Base-by-base conservation (phyloP, 75 land plant species). In the Sequoia sempervirens region DNA sequence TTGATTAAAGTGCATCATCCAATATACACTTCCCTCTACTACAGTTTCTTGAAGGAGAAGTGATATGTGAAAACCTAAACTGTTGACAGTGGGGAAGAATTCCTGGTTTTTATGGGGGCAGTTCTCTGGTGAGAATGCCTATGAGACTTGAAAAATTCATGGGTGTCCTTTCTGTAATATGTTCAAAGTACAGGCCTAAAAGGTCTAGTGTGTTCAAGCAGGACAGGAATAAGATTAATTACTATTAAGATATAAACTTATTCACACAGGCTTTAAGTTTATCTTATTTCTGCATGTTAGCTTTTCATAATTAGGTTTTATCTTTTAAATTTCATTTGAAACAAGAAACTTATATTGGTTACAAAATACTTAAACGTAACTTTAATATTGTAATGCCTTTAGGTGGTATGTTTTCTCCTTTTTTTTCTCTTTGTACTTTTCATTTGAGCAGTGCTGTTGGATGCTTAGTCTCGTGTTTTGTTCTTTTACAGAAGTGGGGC, bases 401-500 rank as follows among this genome's bases (percentile, higher is more conserved):
- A 20, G 66, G n/a, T 61, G 66, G n/a, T 61, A 26, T 61, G 66
- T 61, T 61, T 4, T 61, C 73, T 70, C 10, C 73, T 32, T 0
- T 9, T 70, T 68, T 70, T 70, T 70, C 14, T 32, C 32, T 70
- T 70, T 70, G 73, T 30, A 70, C 4, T 32, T 70, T 32, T 70
- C 14, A 10, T 70, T 70, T 70, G 37, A 70, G 73, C 72, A 70
- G 32, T 32, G 15, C 14, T 70, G 36, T 23, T 58, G 4, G 15
- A 70, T 68, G 32, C 73, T 32, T 30, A 70, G 32, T 28, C 13
- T 12, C 12, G 3, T 32, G 73, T 2, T 32, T 70, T 30, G 37
- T 70, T 30, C 73, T 70, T 70, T 70, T 6, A 70, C 36, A 70
- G 73, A 32, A 70, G 73, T 23, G n/a, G 73, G 73, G 73, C 73